A percentile compares a stretch with the other conserved stretches of the same genome.
Evolutionary conservation across 2,329 filamentous ascomycete genomes (phyloP).

Genomic region (Macroventuria anomochaeta): DNA sequence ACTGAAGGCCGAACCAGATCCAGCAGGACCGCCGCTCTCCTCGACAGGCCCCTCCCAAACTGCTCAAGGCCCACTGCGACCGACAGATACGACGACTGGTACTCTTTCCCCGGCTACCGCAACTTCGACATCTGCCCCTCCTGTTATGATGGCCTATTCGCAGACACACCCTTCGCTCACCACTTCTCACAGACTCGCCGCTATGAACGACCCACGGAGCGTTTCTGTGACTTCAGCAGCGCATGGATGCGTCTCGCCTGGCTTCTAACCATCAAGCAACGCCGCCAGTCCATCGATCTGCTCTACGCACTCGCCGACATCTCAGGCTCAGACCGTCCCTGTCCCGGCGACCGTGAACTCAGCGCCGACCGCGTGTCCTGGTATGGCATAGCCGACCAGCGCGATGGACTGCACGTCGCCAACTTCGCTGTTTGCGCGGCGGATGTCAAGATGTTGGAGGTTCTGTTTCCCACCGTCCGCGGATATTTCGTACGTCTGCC

Average conservation of each 20-base stretch:
- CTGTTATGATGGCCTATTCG: constrained; percentile 76
- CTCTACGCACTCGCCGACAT: constrained; percentile 73
- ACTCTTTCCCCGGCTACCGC: constrained; percentile 73
- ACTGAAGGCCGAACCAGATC: constrained; percentile 32
- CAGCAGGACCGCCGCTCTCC: constrained; percentile 13
- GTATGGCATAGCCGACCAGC: constrained; percentile 76
- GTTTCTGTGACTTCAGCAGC: constrained; percentile 79
- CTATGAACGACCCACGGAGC: constrained; percentile 63
- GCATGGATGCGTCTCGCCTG: constrained; percentile 87
- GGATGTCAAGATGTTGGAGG: constrained; percentile 75
- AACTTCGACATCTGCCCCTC: constrained; percentile 82
- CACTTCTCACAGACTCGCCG: constrained; percentile 69
- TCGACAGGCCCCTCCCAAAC: constrained; percentile 53
- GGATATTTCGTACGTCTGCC: constrained; percentile 65
- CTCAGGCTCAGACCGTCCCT: constrained; percentile 59
- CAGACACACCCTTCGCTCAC: constrained; percentile 69
- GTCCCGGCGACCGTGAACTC: constrained; percentile 65
- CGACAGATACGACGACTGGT: constrained; percentile 76
- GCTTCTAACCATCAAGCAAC: constrained; percentile 76
- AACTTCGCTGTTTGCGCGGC: constrained; percentile 78
- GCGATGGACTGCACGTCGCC: constrained; percentile 66
- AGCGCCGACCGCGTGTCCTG: constrained; percentile 64
- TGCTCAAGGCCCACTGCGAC: constrained; percentile 70
- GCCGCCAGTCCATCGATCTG: constrained; percentile 69
- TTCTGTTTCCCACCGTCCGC: constrained; percentile 73